Evolutionary conservation across 2,329 filamentous ascomycete species (phyloP).

Genomic region (Penicillium crustosum): DNA sequence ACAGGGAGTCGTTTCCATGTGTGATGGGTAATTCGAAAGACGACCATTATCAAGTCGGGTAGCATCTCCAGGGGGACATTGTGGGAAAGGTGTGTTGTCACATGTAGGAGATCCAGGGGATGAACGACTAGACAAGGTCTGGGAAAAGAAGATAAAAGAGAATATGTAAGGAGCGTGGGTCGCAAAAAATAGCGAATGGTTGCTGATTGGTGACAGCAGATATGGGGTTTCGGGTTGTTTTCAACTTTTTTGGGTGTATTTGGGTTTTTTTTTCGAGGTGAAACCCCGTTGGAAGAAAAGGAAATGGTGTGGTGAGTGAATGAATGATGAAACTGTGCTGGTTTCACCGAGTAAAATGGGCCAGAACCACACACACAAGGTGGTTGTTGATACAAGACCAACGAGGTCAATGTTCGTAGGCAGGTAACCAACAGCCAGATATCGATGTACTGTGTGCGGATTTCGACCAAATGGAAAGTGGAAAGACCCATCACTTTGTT

Average conservation of each 20-base stretch:
- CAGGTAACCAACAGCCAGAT: neutral
- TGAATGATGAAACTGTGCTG: constrained; percentile 9
- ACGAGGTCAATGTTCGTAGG: neutral
- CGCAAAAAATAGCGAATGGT: constrained; percentile 10
- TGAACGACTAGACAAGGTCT: constrained; percentile 10
- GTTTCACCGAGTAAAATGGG: constrained; percentile 10
- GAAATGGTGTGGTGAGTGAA: constrained; percentile 14
- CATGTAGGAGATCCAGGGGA: neutral
- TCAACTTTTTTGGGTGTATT: neutral
- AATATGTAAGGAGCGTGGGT: constrained; percentile 19
- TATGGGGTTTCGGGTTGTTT: constrained; percentile 2
- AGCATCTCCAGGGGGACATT: neutral
- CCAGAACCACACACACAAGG: neutral
- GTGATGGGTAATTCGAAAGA: constrained; percentile 20
- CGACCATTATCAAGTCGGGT: constrained; percentile 11
- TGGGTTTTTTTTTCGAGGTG: neutral
- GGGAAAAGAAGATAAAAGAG: constrained; percentile 16
- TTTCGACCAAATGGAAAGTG: constrained; percentile 8
- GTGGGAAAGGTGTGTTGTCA: neutral
- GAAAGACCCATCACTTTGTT: constrained; percentile 24
- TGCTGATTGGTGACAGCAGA: neutral
- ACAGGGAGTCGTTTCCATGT: constrained; percentile 11
- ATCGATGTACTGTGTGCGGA: neutral
- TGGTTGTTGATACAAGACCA: neutral
- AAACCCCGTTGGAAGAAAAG: constrained; percentile 7